Evolutionary conservation across 2,329 filamentous ascomycete species (phyloP).

Genomic region (Fusarium sulawesiense): DNA sequence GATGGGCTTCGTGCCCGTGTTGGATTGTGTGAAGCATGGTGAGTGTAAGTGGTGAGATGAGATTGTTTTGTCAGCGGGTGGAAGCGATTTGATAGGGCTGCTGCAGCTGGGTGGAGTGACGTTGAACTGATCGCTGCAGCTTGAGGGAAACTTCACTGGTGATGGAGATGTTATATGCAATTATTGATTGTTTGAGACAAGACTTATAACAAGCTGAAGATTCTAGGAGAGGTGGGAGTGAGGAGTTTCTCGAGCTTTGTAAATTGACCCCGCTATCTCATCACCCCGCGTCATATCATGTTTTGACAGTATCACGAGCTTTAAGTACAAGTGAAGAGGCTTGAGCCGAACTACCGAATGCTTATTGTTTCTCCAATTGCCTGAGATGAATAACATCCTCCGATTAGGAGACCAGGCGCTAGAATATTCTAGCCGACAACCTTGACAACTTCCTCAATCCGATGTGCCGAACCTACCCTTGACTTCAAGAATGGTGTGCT

Average conservation of each 20-base stretch:
- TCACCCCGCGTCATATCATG: not conserved
- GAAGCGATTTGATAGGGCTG: constrained; percentile 12
- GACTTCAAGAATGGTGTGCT: too few species aligned
- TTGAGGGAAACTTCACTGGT: too few species aligned
- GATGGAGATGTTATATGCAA: too few species aligned
- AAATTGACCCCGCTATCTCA: not conserved
- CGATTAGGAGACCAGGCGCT: not conserved
- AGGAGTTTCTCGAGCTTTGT: too few species aligned
- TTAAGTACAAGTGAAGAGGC: not conserved
- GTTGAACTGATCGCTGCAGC: too few species aligned
- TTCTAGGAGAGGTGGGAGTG: too few species aligned
- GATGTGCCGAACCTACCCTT: too few species aligned
- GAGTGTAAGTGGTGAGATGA: not conserved
- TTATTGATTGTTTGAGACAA: too few species aligned
- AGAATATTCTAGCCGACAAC: not conserved
- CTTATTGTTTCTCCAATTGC: not conserved
- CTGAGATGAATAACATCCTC: not conserved
- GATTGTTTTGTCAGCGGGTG: constrained; percentile 14
- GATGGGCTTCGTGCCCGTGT: constrained; percentile 41
- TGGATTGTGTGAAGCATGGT: constrained; percentile 42
- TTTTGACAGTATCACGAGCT: not conserved
- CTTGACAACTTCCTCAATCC: too few species aligned
- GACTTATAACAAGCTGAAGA: too few species aligned
- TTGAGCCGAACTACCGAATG: not conserved
- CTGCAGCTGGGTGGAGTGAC: constrained; percentile 12